phyloP scores from a whole-genome alignment of 176 grass and related monocot species.

The Saccharum officinarum region DNA sequence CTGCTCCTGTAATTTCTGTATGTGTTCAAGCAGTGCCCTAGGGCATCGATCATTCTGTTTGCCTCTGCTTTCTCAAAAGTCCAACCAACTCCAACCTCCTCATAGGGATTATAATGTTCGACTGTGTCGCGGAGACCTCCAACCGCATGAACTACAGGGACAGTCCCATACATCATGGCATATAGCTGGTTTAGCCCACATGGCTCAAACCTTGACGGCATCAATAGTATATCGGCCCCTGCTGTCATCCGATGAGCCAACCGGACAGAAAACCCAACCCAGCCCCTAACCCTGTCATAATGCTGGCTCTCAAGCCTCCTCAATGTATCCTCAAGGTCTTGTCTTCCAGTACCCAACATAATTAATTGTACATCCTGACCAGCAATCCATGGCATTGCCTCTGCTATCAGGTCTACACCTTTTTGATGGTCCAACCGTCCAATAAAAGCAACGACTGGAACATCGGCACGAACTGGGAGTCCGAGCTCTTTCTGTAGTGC shows the following conservation, averaged over 20 bases:
- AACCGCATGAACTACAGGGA: slow-evolving; percentile 94
- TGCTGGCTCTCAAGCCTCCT: slow-evolving; percentile 67
- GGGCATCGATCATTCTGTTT: slow-evolving; percentile 74
- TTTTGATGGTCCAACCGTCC: slow-evolving; percentile 91
- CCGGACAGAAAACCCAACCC: slow-evolving; percentile 92
- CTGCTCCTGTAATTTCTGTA: slow-evolving; percentile 70
- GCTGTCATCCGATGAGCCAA: slow-evolving; percentile 89
- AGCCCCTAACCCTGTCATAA: slow-evolving; percentile 64
- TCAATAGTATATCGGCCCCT: slow-evolving; percentile 81
- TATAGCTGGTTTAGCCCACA: slow-evolving; percentile 92
- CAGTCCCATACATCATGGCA: slow-evolving; percentile 96
- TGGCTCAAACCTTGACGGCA: slow-evolving; percentile 94
- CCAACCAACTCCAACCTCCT: slow-evolving; percentile 75
- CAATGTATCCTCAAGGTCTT: slow-evolving; percentile 89
- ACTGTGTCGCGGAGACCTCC: slow-evolving; percentile 88
- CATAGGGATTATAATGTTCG: slow-evolving; percentile 78
- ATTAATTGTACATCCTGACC: slow-evolving; percentile 83
- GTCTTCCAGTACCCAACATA: slow-evolving; percentile 80
- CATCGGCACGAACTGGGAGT: slow-evolving; percentile 57
- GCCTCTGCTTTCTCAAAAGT: slow-evolving; percentile 79
- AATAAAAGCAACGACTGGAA: slow-evolving; percentile 79
- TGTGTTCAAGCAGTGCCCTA: slow-evolving; percentile 84
- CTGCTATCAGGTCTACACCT: slow-evolving; percentile 88
- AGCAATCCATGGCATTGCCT: slow-evolving; percentile 92
- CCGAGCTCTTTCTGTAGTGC: slow-evolving; percentile 80